Conservation (phyloP, 208 protist genomes). For the Balamuthia mandrillaris region DNA sequence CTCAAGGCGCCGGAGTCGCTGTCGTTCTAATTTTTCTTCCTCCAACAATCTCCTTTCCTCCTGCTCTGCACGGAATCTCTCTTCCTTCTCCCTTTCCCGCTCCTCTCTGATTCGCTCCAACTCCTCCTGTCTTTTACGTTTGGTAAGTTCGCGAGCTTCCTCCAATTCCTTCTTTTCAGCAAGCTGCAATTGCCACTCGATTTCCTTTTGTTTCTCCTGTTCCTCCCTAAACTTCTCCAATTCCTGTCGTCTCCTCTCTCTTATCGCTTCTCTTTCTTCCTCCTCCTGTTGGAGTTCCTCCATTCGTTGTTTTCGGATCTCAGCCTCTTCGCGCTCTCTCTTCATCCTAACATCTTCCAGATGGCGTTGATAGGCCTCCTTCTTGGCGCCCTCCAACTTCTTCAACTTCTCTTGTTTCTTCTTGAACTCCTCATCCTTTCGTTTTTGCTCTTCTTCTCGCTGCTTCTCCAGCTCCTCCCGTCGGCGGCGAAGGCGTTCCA, state of each 20-base stretch:
- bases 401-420: conserved; percentile 25
- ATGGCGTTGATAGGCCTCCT: conserved; percentile 6
- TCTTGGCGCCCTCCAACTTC: conserved; percentile 5
- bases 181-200: too few species aligned
- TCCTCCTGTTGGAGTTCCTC: too few species aligned
- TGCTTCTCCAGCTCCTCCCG: not conserved
- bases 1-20: too few species aligned
- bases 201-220: not conserved
- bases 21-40: too few species aligned
- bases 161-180: too few species aligned
- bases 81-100: not conserved
- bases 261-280: too few species aligned
- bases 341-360: not conserved
- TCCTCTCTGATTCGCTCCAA: conserved; percentile 6
- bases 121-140: too few species aligned
- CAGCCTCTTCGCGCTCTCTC: too few species aligned
- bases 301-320: too few species aligned
- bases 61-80: not conserved
- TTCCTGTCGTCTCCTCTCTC: too few species aligned
- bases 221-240: conserved; percentile 23
- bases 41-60: not conserved
- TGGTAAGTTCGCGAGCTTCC: too few species aligned
- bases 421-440: not conserved
- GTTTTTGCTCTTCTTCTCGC: not conserved
- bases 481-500: not conserved